These are phyloP conservation scores for Nepenthes alata DNA, from an alignment of 179 eudicot species.

Conservation along the genomic window DNA sequence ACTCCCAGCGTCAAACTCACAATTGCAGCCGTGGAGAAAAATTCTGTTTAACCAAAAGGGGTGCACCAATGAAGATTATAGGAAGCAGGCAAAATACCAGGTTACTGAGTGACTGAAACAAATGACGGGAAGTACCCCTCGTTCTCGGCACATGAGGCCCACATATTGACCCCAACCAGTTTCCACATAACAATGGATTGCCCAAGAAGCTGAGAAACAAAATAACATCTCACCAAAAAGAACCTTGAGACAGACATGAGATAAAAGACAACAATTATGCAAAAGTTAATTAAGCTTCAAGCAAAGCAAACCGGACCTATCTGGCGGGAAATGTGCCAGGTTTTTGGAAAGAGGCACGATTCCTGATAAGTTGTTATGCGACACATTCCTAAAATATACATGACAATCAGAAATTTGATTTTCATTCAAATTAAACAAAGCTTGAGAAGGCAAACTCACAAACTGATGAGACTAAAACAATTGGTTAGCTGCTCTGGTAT, in stretches of 20 bases:
- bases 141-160: conserved; percentile 27
- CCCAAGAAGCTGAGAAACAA: conserved; percentile 39
- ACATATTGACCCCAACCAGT: conserved; percentile 60
- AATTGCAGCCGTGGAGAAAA: conserved; percentile 38
- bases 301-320: conserved; percentile 24
- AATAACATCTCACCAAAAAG: background rate
- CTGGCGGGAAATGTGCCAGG: conserved; percentile 39
- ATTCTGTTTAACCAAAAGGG: conserved; percentile 16
- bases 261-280: background rate
- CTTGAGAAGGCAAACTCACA: conserved; percentile 26
- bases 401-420: conserved; percentile 1
- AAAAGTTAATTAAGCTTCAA: background rate
- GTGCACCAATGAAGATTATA: background rate
- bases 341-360: conserved; percentile 26
- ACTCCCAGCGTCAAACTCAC: conserved; percentile 37
- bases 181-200: conserved; percentile 48
- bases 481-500: conserved; percentile 45
- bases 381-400: conserved; percentile 33
- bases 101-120: background rate
- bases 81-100: background rate
- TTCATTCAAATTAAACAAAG: background rate
- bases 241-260: background rate
- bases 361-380: conserved; percentile 55
- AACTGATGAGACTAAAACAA: conserved; percentile 39
- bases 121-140: conserved; percentile 21